A percentile compares a stretch with the other conserved stretches of the same genome.
Conservation (phyloP, 164 flowering plant genomes). For the Berberis vulgaris region DNA sequence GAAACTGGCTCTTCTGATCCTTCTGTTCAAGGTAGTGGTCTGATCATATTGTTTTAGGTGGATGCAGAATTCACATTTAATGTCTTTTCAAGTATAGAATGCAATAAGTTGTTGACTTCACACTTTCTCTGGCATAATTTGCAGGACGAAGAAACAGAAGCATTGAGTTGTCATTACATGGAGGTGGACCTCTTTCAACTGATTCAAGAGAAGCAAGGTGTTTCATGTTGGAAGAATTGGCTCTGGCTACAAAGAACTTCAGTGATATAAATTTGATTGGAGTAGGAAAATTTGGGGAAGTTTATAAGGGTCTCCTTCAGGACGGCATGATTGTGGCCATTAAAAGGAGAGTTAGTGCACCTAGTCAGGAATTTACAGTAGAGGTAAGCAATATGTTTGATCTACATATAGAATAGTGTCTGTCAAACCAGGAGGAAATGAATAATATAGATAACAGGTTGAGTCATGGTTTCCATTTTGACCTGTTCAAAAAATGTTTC, state of each 20-base stretch:
- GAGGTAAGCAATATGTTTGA: slow-evolving; percentile 42
- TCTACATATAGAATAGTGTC: neutral
- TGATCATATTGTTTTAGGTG: too few species aligned
- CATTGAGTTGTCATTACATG: slow-evolving; percentile 39
- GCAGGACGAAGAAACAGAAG: slow-evolving; percentile 49
- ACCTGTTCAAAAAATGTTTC: too few species aligned
- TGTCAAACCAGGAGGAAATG: too few species aligned
- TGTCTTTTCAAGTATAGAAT: neutral
- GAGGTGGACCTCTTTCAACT: slow-evolving; percentile 14
- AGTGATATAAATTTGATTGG: slow-evolving; percentile 69
- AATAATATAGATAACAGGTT: too few species aligned
- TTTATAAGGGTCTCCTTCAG: slow-evolving; percentile 75
- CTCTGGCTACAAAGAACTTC: slow-evolving; percentile 67
- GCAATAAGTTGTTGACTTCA: neutral
- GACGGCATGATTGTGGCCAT: slow-evolving; percentile 88
- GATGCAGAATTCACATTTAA: too few species aligned
- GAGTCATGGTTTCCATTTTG: too few species aligned
- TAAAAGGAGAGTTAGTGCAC: slow-evolving; percentile 56
- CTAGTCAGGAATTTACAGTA: slow-evolving; percentile 63
- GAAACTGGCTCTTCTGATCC: slow-evolving; percentile 89
- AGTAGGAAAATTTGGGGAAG: slow-evolving; percentile 82
- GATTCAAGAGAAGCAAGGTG: slow-evolving; percentile 48
- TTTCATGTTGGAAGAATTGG: slow-evolving; percentile 61
- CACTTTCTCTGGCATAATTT: slow-evolving; percentile 5
- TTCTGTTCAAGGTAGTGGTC: slow-evolving; percentile 50